phyloP scores from a whole-genome alignment of 2,329 filamentous ascomycete genomes.

The Bipolaris sorokiniana region DNA sequence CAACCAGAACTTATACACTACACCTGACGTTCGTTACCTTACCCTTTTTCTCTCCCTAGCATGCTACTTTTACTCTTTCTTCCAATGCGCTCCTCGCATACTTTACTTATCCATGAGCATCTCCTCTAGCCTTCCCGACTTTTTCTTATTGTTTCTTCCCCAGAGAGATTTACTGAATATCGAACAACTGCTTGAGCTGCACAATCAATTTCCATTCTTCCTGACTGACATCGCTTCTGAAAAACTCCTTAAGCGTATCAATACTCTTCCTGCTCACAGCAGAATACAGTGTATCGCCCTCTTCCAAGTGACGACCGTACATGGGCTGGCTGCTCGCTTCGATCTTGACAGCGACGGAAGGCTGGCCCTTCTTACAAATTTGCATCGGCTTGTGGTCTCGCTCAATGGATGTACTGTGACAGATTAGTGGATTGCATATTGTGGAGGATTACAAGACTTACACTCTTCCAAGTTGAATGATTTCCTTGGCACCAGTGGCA shows the following conservation, averaged over 20 bases:
- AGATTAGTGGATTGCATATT: conserved; percentile 15
- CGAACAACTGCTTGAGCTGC: conserved; percentile 93
- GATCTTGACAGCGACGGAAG: conserved; percentile 97
- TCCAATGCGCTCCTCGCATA: no score
- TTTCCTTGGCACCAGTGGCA: conserved; percentile 79
- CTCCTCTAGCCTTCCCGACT: no score
- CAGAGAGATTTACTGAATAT: conserved; percentile 59
- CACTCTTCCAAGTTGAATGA: conserved; percentile 89
- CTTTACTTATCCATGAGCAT: no score
- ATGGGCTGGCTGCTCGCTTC: conserved; percentile 91
- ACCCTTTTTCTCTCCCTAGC: no score
- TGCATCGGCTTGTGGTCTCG: conserved; percentile 95
- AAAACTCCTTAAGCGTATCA: conserved; percentile 95
- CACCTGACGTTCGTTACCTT: no score
- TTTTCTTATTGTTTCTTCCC: no score
- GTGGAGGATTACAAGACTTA: conserved; percentile 59
- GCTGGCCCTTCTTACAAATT: conserved; percentile 93
- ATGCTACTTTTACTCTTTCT: no score
- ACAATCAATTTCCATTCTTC: conserved; percentile 96
- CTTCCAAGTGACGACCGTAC: conserved; percentile 94
- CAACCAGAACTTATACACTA: no score
- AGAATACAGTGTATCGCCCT: conserved; percentile 86
- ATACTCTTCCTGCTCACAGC: conserved; percentile 87
- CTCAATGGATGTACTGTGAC: conserved; percentile 84
- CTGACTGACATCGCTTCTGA: conserved; percentile 82